A percentile compares a stretch with the other conserved stretches of the same genome.
Conservation (phyloP, 2,329 filamentous ascomycete genomes). For the Cercospora sp. region DNA sequence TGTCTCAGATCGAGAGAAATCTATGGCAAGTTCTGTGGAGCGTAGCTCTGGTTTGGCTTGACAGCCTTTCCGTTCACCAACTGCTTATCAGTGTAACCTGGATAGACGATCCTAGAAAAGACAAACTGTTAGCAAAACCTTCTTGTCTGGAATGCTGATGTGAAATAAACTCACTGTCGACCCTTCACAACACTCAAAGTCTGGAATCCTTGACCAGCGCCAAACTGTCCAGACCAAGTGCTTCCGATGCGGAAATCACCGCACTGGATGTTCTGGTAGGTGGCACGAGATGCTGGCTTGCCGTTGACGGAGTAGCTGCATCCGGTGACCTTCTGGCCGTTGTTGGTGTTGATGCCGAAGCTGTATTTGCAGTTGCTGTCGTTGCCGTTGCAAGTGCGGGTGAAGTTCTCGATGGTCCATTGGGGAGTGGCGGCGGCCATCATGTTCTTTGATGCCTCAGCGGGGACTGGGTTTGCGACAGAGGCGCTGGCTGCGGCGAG, state of each 20-base stretch:
- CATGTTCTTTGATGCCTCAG: constrained; percentile 16
- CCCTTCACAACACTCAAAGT: constrained; percentile 25
- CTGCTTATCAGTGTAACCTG: constrained; percentile 27
- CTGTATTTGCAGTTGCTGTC: constrained; percentile 22
- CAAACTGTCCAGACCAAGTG: constrained; percentile 27
- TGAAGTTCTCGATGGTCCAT: constrained; percentile 30
- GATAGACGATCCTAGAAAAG: constrained; percentile 21
- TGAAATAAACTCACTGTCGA: constrained; percentile 8
- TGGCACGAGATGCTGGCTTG: constrained; percentile 20
- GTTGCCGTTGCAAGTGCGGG: constrained; percentile 22
- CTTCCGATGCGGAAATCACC: constrained; percentile 24
- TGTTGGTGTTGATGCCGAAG: constrained; percentile 28
- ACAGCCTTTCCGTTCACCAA: constrained; percentile 23
- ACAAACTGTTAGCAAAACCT: not conserved
- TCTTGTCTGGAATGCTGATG: not conserved
- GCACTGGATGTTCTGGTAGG: constrained; percentile 24
- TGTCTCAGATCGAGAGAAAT: not conserved
- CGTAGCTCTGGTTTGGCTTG: constrained; percentile 30
- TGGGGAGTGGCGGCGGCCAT: constrained; percentile 19
- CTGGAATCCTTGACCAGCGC: constrained; percentile 25
- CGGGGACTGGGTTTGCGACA: constrained; percentile 18
- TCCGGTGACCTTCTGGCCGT: constrained; percentile 13
- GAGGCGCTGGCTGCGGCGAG: constrained; percentile 22
- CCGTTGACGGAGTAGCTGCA: constrained; percentile 26
- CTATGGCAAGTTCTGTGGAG: constrained; percentile 27